Evolutionary conservation across 73 alveolate genomes (phyloP).

Genomic region (Blepharisma stoltei): DNA sequence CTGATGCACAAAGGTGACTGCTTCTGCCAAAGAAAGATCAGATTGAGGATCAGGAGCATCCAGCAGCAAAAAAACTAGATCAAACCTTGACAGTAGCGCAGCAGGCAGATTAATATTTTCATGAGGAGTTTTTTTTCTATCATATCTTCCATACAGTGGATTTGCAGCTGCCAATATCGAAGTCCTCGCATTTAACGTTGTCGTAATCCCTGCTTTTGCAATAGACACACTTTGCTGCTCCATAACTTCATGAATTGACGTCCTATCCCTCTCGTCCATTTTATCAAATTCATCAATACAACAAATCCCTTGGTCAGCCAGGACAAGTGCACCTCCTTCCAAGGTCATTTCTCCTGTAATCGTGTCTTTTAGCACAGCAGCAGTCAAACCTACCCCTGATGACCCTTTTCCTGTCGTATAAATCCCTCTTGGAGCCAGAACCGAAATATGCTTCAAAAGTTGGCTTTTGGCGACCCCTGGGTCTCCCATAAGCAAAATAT

Average conservation of each 20-base stretch:
- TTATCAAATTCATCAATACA: constrained; percentile 99
- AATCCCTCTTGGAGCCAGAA: constrained; percentile 95
- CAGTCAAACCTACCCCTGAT: constrained; percentile 98
- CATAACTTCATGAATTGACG: constrained; percentile 97
- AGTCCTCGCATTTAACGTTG: constrained; percentile 94
- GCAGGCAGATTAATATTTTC: constrained; percentile 97
- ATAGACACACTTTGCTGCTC: constrained; percentile 97
- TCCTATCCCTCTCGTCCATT: constrained; percentile 95
- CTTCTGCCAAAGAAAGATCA: constrained; percentile 76
- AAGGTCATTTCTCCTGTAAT: constrained; percentile 85
- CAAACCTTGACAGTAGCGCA: constrained; percentile 97
- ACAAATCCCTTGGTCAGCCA: constrained; percentile 98
- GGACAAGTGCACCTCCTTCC: constrained; percentile 98
- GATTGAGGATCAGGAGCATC: constrained; percentile 83
- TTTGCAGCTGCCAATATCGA: constrained; percentile 98
- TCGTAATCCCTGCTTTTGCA: constrained; percentile 98
- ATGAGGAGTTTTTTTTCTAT: constrained; percentile 75
- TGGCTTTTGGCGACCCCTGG: constrained; percentile 97
- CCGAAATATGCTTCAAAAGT: constrained; percentile 87
- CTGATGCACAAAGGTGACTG: constrained; percentile 72
- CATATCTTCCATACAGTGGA: constrained; percentile 95
- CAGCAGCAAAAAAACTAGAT: constrained; percentile 86
- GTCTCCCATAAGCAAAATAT: constrained; percentile 96
- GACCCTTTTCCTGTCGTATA: constrained; percentile 99
- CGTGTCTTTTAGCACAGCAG: constrained; percentile 91